Evolutionary conservation across 2,329 filamentous ascomycete genomes (phyloP).

Genomic region (Neopestalotiopsis sp.): DNA sequence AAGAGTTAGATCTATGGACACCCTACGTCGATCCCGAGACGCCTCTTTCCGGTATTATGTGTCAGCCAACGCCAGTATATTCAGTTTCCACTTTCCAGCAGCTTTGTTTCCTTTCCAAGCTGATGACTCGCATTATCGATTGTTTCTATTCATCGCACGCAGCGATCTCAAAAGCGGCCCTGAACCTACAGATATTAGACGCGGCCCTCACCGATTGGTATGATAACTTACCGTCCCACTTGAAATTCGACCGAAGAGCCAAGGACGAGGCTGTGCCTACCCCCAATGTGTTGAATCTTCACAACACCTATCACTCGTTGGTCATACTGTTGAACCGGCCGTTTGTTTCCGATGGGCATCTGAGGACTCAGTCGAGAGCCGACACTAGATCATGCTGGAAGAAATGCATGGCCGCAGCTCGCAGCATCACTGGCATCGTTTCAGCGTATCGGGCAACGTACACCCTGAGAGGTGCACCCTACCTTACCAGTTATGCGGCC

Average conservation of each 20-base stretch:
- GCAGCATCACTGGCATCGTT: slow-evolving; percentile 7
- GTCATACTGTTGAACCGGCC: slow-evolving; percentile 12
- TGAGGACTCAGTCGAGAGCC: neutral
- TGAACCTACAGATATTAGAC: slow-evolving; percentile 33
- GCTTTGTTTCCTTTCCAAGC: slow-evolving; percentile 38
- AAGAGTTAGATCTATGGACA: slow-evolving; percentile 28
- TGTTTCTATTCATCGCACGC: slow-evolving; percentile 36
- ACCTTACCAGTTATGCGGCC: slow-evolving; percentile 8
- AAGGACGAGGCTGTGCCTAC: neutral
- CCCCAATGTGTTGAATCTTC: slow-evolving; percentile 5
- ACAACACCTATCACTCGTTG: slow-evolving; percentile 11
- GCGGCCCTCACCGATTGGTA: slow-evolving; percentile 27
- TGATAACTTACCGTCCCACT: neutral
- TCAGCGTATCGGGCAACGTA: slow-evolving; percentile 3
- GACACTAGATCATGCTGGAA: slow-evolving; percentile 11
- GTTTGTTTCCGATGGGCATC: slow-evolving; percentile 9
- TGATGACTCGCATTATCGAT: slow-evolving; percentile 40
- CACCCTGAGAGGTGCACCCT: slow-evolving; percentile 1
- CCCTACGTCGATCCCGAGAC: slow-evolving; percentile 15
- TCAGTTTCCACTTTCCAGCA: slow-evolving; percentile 42
- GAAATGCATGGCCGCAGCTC: slow-evolving; percentile 4
- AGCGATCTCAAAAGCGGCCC: slow-evolving; percentile 30
- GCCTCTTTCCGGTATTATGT: slow-evolving; percentile 1
- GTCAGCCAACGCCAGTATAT: slow-evolving; percentile 21
- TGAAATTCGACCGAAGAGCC: neutral